Base-by-base conservation (phyloP, 2,329 filamentous ascomycete species). In the Cucurbitaria berberidis region DNA sequence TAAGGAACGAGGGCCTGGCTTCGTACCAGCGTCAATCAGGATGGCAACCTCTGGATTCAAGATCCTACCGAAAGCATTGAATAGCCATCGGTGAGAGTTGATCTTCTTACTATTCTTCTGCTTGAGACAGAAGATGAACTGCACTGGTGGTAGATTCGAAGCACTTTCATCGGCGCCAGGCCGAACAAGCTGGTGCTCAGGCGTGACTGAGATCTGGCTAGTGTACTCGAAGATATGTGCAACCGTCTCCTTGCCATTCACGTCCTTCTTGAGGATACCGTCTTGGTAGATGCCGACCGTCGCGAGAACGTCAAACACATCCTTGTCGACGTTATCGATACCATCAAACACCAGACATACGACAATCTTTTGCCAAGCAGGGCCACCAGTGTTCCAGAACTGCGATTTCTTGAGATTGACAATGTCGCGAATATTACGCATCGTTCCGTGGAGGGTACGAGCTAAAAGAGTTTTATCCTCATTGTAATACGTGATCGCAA, bases 81-180 rank as follows among this genome's bases (percentile, higher is more conserved):
- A 99, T 29, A 99, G 84, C 95, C 95, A 99, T 81, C 95, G 85
- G 77, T 99, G 95, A 27, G 95, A 98, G 81, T 99, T 99, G 82
- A 99, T 99, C 86, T 99, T 99, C 84, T 99, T 98, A 81, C 84
- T 96, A 83, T 99, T 99, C 85, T 96, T 93, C 76, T 96, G 90
- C 84, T 99, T 99, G 77, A 99, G 78, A 74, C 95, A 99, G 82
- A 99, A 98, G 76, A 99, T 97, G 88, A 98, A 96, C 83, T 99
- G 95, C 21, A 98, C 93, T 0, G 95, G 95, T 3, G 95, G 93
- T 35, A 99, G 84, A 4, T 91, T 97, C 67, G 86, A 88, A 10
- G 90, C 83, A 70, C 88, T 87, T 68, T 96, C 91, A 66, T 96
- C n/a, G n/a, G n/a, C 91, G 47, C 88, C 87, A 3, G 95, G 95